These are phyloP conservation scores for Scolecobasidium constrictum DNA, from an alignment of 2,329 filamentous ascomycete species.

Conservation along the genomic window DNA sequence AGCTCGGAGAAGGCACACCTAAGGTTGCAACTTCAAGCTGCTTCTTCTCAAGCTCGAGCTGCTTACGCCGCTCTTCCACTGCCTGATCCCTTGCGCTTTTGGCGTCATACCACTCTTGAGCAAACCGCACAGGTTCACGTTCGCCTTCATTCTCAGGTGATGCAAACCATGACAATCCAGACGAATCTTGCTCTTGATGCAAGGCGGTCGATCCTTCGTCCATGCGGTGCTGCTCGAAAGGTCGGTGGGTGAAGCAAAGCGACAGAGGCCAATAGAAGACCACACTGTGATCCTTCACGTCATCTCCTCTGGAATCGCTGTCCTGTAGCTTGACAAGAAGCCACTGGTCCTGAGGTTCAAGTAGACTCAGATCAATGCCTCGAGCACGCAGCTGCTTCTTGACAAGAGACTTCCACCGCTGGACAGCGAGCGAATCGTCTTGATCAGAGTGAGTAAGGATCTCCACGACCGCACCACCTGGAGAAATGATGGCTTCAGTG, in stretches of 20 bases:
- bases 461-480: constrained; percentile 1
- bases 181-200: too few species aligned
- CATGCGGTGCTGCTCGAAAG: too few species aligned
- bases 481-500: not conserved
- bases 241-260: constrained; percentile 3
- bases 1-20: constrained; percentile 24
- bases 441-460: not conserved
- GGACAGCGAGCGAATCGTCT: not conserved
- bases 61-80: not conserved
- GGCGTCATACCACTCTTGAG: constrained; percentile 9
- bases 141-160: constrained; percentile 6
- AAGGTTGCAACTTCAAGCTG: constrained; percentile 5
- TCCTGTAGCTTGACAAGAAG: not conserved
- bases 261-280: constrained; percentile 6
- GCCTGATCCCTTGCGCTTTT: constrained; percentile 2
- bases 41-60: constrained; percentile 1
- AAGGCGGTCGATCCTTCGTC: too few species aligned
- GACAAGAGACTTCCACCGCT: constrained; percentile 3
- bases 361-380: constrained; percentile 1
- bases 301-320: not conserved
- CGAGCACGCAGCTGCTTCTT: not conserved
- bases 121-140: constrained; percentile 7
- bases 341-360: not conserved
- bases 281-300: not conserved
- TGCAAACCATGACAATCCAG: constrained; percentile 7